These are phyloP conservation scores for Fusarium sp. DNA, from an alignment of 2,329 filamentous ascomycete species.

Conservation along the genomic window DNA sequence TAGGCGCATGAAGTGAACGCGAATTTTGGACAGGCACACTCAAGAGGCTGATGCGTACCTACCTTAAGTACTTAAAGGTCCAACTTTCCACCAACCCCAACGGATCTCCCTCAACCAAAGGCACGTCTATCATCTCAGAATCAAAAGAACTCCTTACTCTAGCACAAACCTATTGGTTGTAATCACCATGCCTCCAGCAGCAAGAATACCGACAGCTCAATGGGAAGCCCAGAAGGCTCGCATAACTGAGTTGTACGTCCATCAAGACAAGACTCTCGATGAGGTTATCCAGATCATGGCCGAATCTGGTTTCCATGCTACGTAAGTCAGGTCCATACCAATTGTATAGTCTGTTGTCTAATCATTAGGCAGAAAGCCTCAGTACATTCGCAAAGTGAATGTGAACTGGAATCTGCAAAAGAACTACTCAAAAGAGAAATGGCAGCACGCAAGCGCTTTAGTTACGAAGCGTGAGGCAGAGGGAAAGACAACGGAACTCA, in stretches of 20 bases:
- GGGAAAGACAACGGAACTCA: rapidly evolving
- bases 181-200: conserved; percentile 12
- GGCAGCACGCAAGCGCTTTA: not conserved
- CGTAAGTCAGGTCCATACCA: not conserved
- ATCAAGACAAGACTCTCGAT: conserved; percentile 10
- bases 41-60: not conserved
- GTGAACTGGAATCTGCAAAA: conserved; percentile 15
- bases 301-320: not conserved
- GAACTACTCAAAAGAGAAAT: conserved; percentile 2
- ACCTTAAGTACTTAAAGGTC: too few relatives aligned
- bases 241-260: conserved; percentile 6
- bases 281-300: conserved; percentile 14
- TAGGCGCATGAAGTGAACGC: not conserved
- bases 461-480: not conserved
- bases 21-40: not conserved
- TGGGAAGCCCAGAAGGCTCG: conserved; percentile 8
- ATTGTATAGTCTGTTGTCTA: rapidly evolving
- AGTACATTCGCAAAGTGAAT: conserved; percentile 19
- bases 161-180: too few relatives aligned
- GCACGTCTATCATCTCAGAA: too few relatives aligned
- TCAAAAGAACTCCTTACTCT: too few relatives aligned
- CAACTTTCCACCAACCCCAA: too few relatives aligned
- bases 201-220: not conserved
- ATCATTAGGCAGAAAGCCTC: rapidly evolving
- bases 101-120: too few relatives aligned